These are phyloP conservation scores for Globisporangium cystogenes DNA, from an alignment of 352 stramenopile genomes.

Conservation along the genomic window DNA sequence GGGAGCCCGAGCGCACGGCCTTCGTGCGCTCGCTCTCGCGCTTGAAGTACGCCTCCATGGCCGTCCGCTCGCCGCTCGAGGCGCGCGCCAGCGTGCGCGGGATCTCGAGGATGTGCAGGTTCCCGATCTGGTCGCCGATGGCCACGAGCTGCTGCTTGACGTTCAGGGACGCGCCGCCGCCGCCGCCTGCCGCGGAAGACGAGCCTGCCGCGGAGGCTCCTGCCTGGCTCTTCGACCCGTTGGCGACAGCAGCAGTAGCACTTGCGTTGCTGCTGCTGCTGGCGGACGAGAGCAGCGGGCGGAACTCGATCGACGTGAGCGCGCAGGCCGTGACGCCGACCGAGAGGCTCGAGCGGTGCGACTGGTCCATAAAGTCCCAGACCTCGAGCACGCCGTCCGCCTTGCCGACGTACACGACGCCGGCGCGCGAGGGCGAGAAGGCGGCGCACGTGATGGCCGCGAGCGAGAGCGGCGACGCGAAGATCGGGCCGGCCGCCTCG, in stretches of 20 bases:
- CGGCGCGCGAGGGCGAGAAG: slow-evolving; percentile 87
- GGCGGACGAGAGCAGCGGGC: slow-evolving; percentile 21
- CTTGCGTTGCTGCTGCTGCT: slow-evolving; percentile 9
- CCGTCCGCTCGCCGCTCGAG: slow-evolving; percentile 64
- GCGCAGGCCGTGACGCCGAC: slow-evolving; percentile 80
- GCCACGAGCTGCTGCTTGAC: slow-evolving; percentile 89
- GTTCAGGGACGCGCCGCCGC: slow-evolving; percentile 17
- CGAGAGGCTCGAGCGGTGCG: slow-evolving; percentile 74
- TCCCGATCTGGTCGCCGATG: slow-evolving; percentile 89
- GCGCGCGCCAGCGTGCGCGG: slow-evolving; percentile 84
- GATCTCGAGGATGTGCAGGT: slow-evolving; percentile 92
- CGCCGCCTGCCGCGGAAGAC: neutral
- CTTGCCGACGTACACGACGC: slow-evolving; percentile 86
- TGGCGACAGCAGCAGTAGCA: slow-evolving; percentile 7
- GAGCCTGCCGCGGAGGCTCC: too few relatives aligned
- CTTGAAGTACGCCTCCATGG: slow-evolving; percentile 89
- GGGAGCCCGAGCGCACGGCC: slow-evolving; percentile 12
- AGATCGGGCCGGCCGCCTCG: slow-evolving; percentile 71
- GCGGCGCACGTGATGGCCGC: slow-evolving; percentile 76
- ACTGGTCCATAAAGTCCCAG: slow-evolving; percentile 93
- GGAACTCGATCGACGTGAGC: slow-evolving; percentile 86
- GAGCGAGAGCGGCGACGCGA: slow-evolving; percentile 77
- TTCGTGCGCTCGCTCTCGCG: slow-evolving; percentile 81
- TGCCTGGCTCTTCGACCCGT: neutral
- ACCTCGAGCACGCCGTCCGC: slow-evolving; percentile 89